Evolutionary conservation across 2,329 filamentous ascomycete genomes (phyloP), one percentile per base, ranked within the genome.

Genomic region (Xylariaceae sp.): DNA sequence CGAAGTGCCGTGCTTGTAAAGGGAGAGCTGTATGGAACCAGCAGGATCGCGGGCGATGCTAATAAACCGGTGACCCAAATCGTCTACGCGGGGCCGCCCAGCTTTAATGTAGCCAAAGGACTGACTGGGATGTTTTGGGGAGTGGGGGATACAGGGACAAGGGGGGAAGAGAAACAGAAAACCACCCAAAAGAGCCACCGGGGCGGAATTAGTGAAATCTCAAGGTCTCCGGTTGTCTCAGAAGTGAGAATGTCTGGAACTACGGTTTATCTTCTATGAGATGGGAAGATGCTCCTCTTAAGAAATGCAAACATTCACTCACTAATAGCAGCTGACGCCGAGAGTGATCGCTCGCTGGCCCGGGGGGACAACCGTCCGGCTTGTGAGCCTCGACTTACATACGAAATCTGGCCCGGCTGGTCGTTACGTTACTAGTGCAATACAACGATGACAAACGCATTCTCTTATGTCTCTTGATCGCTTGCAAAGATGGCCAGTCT

Each of bases 121-220:
- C 37, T 21, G 29, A 40, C 26, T 15, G 18, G 36, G 32, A 33
- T 29, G 21, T 49, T 32, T 30, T 53, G 37, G 46, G 40, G 15
- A 40, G 50, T 50, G 55, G 50, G 55, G 50, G 30, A 51, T 54
- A 42, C 49, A 54, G 26, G 43, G 46, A 50, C 54, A 50, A 40
- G 54, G 54, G 43, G 13, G 27, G 5, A 26, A 46, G 27, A 32
- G 32, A 39, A 45, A 33, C 36, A 29, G 32, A 43, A 23, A 33
- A 30, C 47, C 43, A 35, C 48, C 43, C 16, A 37, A 16, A 13
- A 42, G 30, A n/a, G n/a, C n/a, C n/a, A n/a, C n/a, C n/a, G n/a
- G n/a, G n/a, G n/a, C n/a, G n/a, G n/a, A n/a, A n/a, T n/a, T n/a
- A n/a, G n/a, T n/a, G n/a, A n/a, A n/a, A n/a, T n/a, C n/a, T n/a